phyloP scores from a whole-genome alignment of 257 asterid species.

The Salvia miltiorrhiza region DNA sequence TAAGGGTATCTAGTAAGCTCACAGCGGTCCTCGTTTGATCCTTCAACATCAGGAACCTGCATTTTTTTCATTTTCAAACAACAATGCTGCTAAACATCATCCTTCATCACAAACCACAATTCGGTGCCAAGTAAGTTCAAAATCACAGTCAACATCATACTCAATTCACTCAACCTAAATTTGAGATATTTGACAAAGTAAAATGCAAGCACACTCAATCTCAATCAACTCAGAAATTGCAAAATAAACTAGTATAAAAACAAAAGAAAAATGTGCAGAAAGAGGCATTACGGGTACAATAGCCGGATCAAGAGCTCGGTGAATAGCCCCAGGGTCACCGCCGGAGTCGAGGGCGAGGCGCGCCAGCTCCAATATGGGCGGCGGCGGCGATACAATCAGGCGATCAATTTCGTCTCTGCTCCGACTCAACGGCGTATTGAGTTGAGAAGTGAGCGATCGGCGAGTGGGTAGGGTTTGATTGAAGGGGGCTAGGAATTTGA shows the following conservation, averaged over 20 bases:
- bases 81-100: not conserved
- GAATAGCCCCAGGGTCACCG: constrained; percentile 71
- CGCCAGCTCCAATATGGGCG: constrained; percentile 74
- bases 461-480: constrained; percentile 8
- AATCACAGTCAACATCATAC: not conserved
- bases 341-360: constrained; percentile 84
- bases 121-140: not conserved
- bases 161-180: not conserved
- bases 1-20: constrained; percentile 81
- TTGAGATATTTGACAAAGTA: no score
- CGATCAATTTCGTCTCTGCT: constrained; percentile 32
- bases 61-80: constrained; percentile 1
- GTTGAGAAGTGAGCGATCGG: constrained; percentile 31
- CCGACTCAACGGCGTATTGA: not conserved
- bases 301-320: constrained; percentile 68
- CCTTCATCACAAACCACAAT: not conserved
- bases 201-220: not conserved
- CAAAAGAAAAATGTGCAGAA: not conserved
- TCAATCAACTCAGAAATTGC: not conserved
- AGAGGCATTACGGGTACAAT: constrained; percentile 38
- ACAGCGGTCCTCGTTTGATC: constrained; percentile 58
- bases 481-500: constrained; percentile 70
- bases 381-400: constrained; percentile 71
- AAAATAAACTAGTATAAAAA: not conserved
- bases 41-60: constrained; percentile 96